Conservation (phyloP, 371 early-diverging fungal species). For the Mucor racemosus region DNA sequence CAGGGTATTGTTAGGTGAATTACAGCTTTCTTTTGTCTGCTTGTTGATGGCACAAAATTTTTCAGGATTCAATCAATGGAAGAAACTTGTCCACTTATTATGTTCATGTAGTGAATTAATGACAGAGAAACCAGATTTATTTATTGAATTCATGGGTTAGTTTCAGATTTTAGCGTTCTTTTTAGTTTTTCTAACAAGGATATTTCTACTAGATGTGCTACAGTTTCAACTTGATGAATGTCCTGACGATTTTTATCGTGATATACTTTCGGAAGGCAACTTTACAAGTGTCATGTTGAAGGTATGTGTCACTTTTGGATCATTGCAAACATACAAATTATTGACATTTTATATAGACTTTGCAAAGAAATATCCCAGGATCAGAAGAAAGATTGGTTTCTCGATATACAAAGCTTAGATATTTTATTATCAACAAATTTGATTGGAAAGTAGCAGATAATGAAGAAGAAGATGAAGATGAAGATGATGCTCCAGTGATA, state of each 20-base stretch:
- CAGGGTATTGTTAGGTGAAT: conserved; percentile 71
- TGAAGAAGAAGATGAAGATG: conserved; percentile 62
- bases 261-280: conserved; percentile 73
- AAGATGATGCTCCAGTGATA: conserved; percentile 70
- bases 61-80: conserved; percentile 91
- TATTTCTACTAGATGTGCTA: conserved; percentile 48
- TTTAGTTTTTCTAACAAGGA: too few relatives aligned
- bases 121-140: conserved; percentile 43
- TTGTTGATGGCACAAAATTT: conserved; percentile 85
- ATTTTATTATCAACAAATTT: conserved; percentile 50
- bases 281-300: conserved; percentile 64
- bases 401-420: conserved; percentile 40
- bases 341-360: conserved; percentile 10
- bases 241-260: conserved; percentile 81
- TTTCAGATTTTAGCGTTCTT: too few relatives aligned
- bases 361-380: conserved; percentile 44
- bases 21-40: conserved; percentile 83
- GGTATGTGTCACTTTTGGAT: conserved; percentile 29
- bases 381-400: conserved; percentile 27
- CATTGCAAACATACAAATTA: too few relatives aligned
- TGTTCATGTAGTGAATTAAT: conserved; percentile 70
- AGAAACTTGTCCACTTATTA: conserved; percentile 73
- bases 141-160: conserved; percentile 66
- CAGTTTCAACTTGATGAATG: conserved; percentile 74
- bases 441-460: conserved; percentile 53